Conservation (phyloP, 1,284 basidiomycete genomes). For the Cutaneotrichosporon mucoides region DNA sequence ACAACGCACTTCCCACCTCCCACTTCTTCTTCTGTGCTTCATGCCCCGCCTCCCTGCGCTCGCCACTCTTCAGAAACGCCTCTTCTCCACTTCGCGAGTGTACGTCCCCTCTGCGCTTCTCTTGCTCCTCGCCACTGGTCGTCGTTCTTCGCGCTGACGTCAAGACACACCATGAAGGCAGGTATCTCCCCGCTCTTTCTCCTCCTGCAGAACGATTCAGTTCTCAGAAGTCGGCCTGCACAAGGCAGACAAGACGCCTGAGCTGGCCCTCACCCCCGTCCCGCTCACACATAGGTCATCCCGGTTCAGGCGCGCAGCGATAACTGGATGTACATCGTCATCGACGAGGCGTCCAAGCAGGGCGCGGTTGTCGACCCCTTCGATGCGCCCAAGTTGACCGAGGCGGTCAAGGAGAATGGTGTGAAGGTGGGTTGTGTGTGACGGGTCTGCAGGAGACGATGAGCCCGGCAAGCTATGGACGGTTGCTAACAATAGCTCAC, state of each 20-base stretch:
- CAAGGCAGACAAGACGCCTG: no score
- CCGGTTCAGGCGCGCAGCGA: constrained; percentile 73
- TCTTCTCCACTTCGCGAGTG: neutral
- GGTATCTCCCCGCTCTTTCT: no score
- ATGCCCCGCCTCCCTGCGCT: neutral
- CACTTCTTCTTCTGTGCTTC: neutral
- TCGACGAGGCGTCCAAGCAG: constrained; percentile 65
- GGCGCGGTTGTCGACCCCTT: constrained; percentile 67
- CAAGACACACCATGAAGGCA: constrained; percentile 1
- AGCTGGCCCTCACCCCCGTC: no score
- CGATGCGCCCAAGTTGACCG: constrained; percentile 70
- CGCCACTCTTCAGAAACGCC: neutral
- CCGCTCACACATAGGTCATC: constrained; percentile 52
- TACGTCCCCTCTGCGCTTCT: neutral
- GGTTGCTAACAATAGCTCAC: constrained; percentile 52
- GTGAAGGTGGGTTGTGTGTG: constrained; percentile 53
- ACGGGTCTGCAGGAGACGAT: no score
- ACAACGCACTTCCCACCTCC: no score
- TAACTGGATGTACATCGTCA: constrained; percentile 84
- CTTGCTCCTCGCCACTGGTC: no score
- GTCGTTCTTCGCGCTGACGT: neutral
- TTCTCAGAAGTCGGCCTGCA: no score
- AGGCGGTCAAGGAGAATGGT: constrained; percentile 62
- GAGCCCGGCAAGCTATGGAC: no score
- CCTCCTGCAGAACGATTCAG: no score